A percentile compares a stretch with the other conserved stretches of the same genome.
These are phyloP conservation scores for Oleoguttula mirabilis DNA, from an alignment of 495 filamentous ascomycete species.

Conservation along the genomic window DNA sequence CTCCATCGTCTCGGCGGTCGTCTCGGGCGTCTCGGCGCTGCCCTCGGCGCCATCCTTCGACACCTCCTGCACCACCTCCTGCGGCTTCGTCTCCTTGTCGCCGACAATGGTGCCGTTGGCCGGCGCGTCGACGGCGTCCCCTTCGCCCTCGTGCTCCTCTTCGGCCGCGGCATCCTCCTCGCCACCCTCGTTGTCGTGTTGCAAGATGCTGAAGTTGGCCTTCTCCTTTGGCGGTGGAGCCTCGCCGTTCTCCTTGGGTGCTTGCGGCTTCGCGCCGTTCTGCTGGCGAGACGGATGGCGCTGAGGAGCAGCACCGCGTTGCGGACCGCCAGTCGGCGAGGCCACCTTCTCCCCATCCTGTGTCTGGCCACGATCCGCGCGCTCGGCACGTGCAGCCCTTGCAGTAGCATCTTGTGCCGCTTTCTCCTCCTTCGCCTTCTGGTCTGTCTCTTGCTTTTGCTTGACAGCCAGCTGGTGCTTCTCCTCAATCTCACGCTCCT, in stretches of 20 bases:
- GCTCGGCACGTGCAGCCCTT: constrained; percentile 33
- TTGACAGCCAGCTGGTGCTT: constrained; percentile 59
- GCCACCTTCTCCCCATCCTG: constrained; percentile 18
- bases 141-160: constrained; percentile 15
- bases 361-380: constrained; percentile 29
- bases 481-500: constrained; percentile 82
- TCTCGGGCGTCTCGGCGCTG: constrained; percentile 4
- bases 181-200: too few relatives aligned
- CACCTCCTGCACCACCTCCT: constrained; percentile 24
- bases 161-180: constrained; percentile 18
- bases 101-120: constrained; percentile 29
- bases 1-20: constrained; percentile 21
- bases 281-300: constrained; percentile 16
- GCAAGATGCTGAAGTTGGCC: constrained; percentile 29
- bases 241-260: constrained; percentile 26
- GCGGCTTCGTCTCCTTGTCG: constrained; percentile 32
- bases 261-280: constrained; percentile 6
- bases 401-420: constrained; percentile 41
- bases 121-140: constrained; percentile 20
- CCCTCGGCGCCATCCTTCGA: constrained; percentile 7
- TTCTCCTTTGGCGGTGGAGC: constrained; percentile 10
- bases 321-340: constrained; percentile 13
- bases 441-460: constrained; percentile 79
- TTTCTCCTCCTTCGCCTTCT: constrained; percentile 70
- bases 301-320: neutral